Percentiles rank a stretch among this genome's conserved stretches.
phyloP scores from a whole-genome alignment of 805 yeast species.

The Yarrowia yakushimensis region DNA sequence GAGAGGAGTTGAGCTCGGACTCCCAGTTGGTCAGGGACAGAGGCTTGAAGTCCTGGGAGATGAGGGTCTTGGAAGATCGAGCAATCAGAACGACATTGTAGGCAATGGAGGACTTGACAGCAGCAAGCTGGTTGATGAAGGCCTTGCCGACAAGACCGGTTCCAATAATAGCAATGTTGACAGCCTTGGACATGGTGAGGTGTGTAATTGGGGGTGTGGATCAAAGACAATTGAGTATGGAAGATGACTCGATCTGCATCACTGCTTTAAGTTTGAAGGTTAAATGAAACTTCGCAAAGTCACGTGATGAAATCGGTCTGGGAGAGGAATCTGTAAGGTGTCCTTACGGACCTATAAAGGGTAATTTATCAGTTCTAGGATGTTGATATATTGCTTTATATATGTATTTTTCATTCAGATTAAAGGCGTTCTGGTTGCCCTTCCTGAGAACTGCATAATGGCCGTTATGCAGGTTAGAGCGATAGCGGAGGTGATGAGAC shows the following conservation, averaged over 20 bases:
- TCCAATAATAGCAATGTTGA: conserved; percentile 35
- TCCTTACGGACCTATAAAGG: neutral
- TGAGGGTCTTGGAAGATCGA: conserved; percentile 64
- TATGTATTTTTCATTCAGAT: too few species aligned
- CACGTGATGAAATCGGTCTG: conserved; percentile 31
- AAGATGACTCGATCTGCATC: neutral
- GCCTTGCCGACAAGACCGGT: conserved; percentile 96
- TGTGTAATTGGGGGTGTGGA: neutral
- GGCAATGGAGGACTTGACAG: conserved; percentile 50
- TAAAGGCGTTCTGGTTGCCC: too few species aligned
- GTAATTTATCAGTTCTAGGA: too few species aligned
- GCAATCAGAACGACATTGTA: conserved; percentile 81
- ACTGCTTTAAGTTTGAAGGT: neutral
- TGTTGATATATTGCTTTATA: too few species aligned
- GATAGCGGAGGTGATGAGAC: neutral
- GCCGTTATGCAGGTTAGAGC: neutral
- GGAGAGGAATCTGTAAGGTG: neutral
- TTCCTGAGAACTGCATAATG: too few species aligned
- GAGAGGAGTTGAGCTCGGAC: conserved; percentile 45
- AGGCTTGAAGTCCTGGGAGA: conserved; percentile 67
- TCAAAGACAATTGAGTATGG: neutral
- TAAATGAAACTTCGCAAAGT: conserved; percentile 38
- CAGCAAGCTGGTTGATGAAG: conserved; percentile 72
- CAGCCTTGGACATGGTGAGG: conserved; percentile 22
- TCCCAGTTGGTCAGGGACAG: conserved; percentile 62